Conservation (phyloP, 2,329 filamentous ascomycete species). For the Stachybotrys elegans region DNA sequence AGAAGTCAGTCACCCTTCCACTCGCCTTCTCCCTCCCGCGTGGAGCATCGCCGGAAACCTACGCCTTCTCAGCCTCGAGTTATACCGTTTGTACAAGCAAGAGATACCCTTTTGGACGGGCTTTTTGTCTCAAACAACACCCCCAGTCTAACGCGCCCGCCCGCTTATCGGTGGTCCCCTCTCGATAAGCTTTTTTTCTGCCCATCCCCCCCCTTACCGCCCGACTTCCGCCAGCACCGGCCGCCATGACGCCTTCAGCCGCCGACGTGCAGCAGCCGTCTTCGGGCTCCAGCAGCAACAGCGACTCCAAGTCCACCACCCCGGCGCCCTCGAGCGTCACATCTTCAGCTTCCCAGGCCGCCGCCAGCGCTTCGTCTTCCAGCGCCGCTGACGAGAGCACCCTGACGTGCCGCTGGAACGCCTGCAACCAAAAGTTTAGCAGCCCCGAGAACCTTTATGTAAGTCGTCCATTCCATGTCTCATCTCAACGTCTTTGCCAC, state of each 20-base stretch:
- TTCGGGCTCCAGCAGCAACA: constrained; percentile 32
- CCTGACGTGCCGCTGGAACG: constrained; percentile 56
- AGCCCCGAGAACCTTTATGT: constrained; percentile 57
- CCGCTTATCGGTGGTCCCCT: no score
- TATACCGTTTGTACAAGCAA: no score
- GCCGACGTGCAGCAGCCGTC: constrained; percentile 18
- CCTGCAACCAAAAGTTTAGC: constrained; percentile 54
- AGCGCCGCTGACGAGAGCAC: constrained; percentile 40
- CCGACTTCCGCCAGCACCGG: no score
- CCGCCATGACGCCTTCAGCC: constrained; percentile 26
- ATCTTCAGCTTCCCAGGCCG: constrained; percentile 41
- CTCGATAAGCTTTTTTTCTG: no score
- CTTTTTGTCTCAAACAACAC: no score
- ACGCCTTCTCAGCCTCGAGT: no score
- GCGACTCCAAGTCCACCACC: constrained; percentile 45
- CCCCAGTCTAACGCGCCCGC: no score
- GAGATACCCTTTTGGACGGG: no score
- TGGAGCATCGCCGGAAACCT: no score
- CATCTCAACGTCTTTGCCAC: no score
- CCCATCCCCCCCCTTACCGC: background rate
- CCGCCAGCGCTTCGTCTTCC: constrained; percentile 33
- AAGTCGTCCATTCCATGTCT: constrained; percentile 23
- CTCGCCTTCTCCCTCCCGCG: no score
- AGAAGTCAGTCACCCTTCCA: no score
- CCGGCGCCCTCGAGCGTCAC: constrained; percentile 47